phyloP scores from a whole-genome alignment of 2,329 filamentous ascomycete genomes.

The Microsporum canis region DNA sequence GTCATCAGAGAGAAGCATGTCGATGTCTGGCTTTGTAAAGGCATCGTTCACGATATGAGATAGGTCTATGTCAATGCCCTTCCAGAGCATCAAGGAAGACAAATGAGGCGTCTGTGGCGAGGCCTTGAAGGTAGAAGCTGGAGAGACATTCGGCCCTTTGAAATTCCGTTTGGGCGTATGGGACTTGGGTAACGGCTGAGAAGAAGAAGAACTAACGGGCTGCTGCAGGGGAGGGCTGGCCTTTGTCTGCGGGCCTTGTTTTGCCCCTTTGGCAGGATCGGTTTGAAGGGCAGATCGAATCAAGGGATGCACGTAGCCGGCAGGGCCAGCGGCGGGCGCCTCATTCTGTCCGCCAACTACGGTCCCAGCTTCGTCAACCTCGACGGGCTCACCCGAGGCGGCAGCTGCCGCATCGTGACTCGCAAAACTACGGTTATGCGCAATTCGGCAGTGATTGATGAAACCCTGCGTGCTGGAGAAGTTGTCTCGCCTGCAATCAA shows the following conservation, averaged over 20 bases:
- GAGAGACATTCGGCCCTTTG: neutral
- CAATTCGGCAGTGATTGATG: constrained; percentile 96
- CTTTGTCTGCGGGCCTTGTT: constrained; percentile 5
- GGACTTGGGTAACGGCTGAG: neutral
- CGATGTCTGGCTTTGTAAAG: constrained; percentile 31
- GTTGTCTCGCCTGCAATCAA: constrained; percentile 77
- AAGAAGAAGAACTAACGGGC: neutral
- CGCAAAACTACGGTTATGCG: constrained; percentile 85
- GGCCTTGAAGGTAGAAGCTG: constrained; percentile 38
- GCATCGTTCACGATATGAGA: constrained; percentile 48
- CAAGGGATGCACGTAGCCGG: constrained; percentile 52
- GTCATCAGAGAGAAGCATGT: constrained; percentile 31
- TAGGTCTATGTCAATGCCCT: constrained; percentile 52
- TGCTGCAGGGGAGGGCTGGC: constrained; percentile 17
- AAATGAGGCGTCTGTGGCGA: constrained; percentile 55
- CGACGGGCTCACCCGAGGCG: constrained; percentile 72
- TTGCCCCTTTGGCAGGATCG: constrained; percentile 19
- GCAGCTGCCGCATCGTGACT: constrained; percentile 90
- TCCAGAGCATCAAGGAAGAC: constrained; percentile 52
- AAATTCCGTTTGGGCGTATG: neutral
- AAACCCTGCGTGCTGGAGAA: constrained; percentile 98
- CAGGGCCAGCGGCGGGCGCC: constrained; percentile 22
- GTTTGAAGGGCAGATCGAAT: constrained; percentile 45
- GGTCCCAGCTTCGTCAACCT: constrained; percentile 50
- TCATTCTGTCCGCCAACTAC: constrained; percentile 33